phyloP scores from a whole-genome alignment of 2,329 filamentous ascomycete species.

The Arthrinium phaeospermum region DNA sequence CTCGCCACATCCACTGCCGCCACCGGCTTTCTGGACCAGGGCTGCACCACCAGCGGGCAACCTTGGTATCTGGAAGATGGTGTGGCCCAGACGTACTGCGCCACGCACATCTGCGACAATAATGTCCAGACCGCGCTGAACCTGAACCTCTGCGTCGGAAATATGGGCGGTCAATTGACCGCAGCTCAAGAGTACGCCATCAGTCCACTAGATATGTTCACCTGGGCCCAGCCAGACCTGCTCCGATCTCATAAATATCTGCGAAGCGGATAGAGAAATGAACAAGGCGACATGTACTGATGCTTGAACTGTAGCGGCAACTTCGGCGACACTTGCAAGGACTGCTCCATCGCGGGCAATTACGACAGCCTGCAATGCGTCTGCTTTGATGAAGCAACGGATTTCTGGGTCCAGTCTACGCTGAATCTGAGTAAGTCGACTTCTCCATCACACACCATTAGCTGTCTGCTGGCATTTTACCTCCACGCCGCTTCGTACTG shows the following conservation, averaged over 20 bases:
- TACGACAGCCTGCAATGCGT: not conserved
- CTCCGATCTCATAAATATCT: not conserved
- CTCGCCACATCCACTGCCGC: not conserved
- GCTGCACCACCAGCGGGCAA: not conserved
- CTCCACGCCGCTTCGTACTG: no score
- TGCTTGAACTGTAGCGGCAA: not conserved
- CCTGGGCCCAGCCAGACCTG: not conserved
- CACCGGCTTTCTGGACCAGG: not conserved
- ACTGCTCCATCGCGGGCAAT: not conserved
- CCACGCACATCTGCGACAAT: not conserved
- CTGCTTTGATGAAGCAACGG: not conserved
- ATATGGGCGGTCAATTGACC: not conserved
- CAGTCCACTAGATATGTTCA: not conserved
- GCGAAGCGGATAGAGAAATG: not conserved
- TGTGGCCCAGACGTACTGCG: not conserved
- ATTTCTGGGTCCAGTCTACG: not conserved
- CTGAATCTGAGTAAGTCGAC: not conserved
- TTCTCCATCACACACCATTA: no score
- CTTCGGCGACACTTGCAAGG: not conserved
- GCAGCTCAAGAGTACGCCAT: not conserved
- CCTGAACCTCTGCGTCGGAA: not conserved
- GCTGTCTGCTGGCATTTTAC: no score
- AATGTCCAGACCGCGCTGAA: conserved; percentile 1
- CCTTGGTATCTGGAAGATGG: not conserved
- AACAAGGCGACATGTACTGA: not conserved